Evolutionary conservation across 176 grass and related monocot species (phyloP).

Genomic region (Musa schizocarpa): DNA sequence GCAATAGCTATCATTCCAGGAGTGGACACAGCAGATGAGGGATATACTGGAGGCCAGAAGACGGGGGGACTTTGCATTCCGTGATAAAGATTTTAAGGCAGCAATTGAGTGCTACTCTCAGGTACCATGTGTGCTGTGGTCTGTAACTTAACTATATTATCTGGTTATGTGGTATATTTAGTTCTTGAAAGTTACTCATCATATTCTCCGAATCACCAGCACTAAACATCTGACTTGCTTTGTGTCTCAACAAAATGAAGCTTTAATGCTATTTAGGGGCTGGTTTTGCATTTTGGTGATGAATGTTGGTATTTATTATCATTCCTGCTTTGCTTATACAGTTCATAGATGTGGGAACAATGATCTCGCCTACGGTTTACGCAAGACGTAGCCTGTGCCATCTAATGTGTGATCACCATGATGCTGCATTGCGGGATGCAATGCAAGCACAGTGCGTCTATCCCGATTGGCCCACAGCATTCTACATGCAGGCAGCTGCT

Average conservation of each 20-base stretch:
- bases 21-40: constrained; percentile 98
- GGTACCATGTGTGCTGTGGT: constrained; percentile 19
- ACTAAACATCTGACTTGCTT: too few species aligned
- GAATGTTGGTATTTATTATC: neutral
- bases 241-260: too few species aligned
- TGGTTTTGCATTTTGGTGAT: neutral
- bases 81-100: constrained; percentile 85
- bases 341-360: constrained; percentile 89
- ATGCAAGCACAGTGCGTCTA: constrained; percentile 85
- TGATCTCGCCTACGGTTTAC: constrained; percentile 75
- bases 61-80: constrained; percentile 75
- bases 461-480: constrained; percentile 82
- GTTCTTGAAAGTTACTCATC: too few species aligned
- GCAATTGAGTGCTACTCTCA: constrained; percentile 80
- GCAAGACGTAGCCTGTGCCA: constrained; percentile 74
- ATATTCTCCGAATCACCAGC: too few species aligned
- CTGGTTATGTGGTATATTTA: too few species aligned
- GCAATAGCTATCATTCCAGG: constrained; percentile 83
- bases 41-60: constrained; percentile 86
- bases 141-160: too few species aligned
- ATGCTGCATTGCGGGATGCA: constrained; percentile 71
- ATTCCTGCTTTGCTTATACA: constrained; percentile 17
- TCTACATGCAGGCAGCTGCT: constrained; percentile 87
- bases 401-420: constrained; percentile 70
- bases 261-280: too few species aligned